Evolutionary conservation across 768 basidiomycete species (phyloP), one percentile per base, ranked within the genome.

Genomic region (Boletus rubescentipes): DNA sequence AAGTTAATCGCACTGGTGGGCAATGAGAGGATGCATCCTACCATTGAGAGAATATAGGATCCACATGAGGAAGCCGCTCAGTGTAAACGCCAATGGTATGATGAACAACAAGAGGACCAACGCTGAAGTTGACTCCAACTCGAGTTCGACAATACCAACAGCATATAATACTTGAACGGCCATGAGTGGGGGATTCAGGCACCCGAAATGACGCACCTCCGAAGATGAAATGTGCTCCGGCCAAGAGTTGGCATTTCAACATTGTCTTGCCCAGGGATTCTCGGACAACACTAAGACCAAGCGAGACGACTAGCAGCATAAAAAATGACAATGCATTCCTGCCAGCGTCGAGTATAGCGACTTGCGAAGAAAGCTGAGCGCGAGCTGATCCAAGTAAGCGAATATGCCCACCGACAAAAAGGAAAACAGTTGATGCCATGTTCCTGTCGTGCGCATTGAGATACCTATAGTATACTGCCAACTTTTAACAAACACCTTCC

Each of bases 31-130:
- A 21, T 43, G 15, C n/a, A 49, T 70, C 79, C 29, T 57, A 93
- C 93, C 86, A 63, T 93, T 94, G 45, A 97, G 75, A 11, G 90
- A 83, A 68, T 94, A 88, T 75, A 96, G 83, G 47, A 96, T 98
- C 96, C 96, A 98, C 59, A 96, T 79, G 23, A 99, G 79, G 78
- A 98, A 99, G 2, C 87, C 87, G 53, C 93, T 96, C n/a, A 99
- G 78, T 1, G 93, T 94, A 72, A 98, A 89, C 1, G 96, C 91
- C 45, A 99, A 78, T 6, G 97, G 97, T 55, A 98, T 86, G 57
- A 98, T 90, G 67, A 98, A 93, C 61, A 97, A 67, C 56, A 99
- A 75, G 26, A 97, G 79, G 46, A 92, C 69, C 49, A 96, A 75
- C 0, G 90, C 88, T 9, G 93, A 92, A 0, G 93, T 93, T 20